Conservation (phyloP, 148 eudicot species). For the Bassia scoparia region DNA sequence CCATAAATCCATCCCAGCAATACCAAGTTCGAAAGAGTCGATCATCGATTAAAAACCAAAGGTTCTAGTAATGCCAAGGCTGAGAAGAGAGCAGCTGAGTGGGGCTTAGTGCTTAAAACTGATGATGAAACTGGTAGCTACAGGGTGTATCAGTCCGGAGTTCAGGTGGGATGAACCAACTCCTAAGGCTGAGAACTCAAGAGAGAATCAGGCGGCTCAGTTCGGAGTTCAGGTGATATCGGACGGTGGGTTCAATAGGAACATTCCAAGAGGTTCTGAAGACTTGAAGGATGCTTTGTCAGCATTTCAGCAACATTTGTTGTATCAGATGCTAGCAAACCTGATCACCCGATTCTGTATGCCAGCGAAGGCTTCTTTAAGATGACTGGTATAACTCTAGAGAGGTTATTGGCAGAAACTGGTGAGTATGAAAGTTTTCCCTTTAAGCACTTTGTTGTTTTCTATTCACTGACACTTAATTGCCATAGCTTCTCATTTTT, state of each 20-base stretch:
- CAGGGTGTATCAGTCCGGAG: constrained; percentile 75
- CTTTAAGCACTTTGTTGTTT: neutral
- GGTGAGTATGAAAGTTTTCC: constrained; percentile 34
- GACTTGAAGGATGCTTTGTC: constrained; percentile 84
- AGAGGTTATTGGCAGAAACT: constrained; percentile 90
- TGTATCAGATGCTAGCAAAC: constrained; percentile 87
- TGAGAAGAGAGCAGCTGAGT: constrained; percentile 89
- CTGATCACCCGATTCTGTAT: constrained; percentile 78
- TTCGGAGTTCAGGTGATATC: constrained; percentile 83
- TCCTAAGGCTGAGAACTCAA: constrained; percentile 35
- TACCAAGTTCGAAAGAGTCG: constrained; percentile 26
- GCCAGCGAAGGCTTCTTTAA: constrained; percentile 96
- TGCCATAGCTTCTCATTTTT: neutral
- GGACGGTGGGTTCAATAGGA: constrained; percentile 57
- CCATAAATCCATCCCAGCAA: constrained; percentile 19
- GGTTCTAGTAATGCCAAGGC: constrained; percentile 34
- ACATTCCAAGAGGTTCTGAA: constrained; percentile 69
- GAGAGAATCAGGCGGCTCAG: constrained; percentile 71
- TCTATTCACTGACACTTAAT: constrained; percentile 5
- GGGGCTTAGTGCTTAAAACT: constrained; percentile 84
- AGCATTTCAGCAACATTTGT: constrained; percentile 94
- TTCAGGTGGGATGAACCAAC: constrained; percentile 59
- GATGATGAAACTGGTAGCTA: constrained; percentile 74
- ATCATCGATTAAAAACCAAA: constrained; percentile 2
- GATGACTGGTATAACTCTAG: constrained; percentile 92